These are phyloP conservation scores for Populus davidiana DNA, from an alignment of 345 rosid genomes.

Conservation along the genomic window DNA sequence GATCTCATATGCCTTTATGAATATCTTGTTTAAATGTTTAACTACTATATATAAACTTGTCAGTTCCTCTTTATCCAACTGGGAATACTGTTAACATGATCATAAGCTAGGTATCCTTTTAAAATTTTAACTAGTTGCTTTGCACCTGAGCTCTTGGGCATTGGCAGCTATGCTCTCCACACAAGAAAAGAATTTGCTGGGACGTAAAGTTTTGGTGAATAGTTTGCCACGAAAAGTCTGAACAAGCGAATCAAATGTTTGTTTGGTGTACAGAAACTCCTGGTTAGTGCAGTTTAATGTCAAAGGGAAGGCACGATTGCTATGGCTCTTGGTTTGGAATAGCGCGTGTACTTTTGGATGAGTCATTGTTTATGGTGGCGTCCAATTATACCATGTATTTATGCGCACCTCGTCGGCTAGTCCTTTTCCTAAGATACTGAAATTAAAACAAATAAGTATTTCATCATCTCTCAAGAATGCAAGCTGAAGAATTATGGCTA, in stretches of 20 bases:
- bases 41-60: not conserved
- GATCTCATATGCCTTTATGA: not conserved
- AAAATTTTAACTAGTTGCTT: not conserved
- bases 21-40: not conserved
- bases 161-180: conserved; percentile 22
- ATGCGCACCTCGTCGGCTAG: too few relatives aligned
- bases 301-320: not conserved
- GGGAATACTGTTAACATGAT: not conserved
- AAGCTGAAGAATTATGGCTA: too few relatives aligned
- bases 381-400: too few relatives aligned
- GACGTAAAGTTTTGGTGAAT: conserved; percentile 18
- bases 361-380: too few relatives aligned
- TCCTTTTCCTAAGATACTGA: too few relatives aligned
- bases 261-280: not conserved
- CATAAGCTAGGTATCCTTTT: not conserved
- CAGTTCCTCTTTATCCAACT: not conserved
- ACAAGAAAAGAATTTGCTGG: not conserved
- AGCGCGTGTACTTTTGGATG: too few relatives aligned
- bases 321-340: too few relatives aligned
- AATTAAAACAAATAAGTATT: too few relatives aligned
- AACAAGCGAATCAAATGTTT: conserved; percentile 13
- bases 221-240: conserved; percentile 19
- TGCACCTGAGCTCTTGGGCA: not conserved
- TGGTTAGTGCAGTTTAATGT: not conserved
- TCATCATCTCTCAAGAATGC: too few relatives aligned